Evolutionary conservation across 257 asterid genomes (phyloP), one percentile per base, ranked within the genome.

Genomic region (Gentiana dahurica): DNA sequence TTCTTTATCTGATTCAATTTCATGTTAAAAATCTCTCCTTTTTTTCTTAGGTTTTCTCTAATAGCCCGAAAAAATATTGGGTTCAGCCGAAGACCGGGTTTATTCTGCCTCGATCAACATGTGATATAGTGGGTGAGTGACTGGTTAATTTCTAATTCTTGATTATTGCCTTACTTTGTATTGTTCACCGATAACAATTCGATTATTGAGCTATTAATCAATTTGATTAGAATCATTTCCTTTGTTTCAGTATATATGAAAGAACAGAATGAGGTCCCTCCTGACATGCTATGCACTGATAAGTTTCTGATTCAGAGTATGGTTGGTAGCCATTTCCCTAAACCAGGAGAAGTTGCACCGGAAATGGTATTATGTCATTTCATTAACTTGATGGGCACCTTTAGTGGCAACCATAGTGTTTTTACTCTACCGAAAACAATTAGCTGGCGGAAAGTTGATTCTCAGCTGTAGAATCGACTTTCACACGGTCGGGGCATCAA

Each of bases 261-360:
- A 80, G 97, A 92, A 24, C 95, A 79, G 36, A 86, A 80, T 76
- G 95, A 89, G 67, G 81, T 76, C 47, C 97, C 97, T 61, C 53
- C 79, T 49, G 94, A 83, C 8, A 68, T 89, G 89, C 87, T 75
- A 61, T 89, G 97, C 82, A 86, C 68, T 76, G 97, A 89, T 74
- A 83, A 89, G 61, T 89, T 89, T 76, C 74, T 85, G 67, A 87
- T 89, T 71, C 97, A 89, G 75, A 83, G 97, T 64, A 81, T 76
- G 11, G 72, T 83, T 46, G 88, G 78, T n/a, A 69, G 72, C 37
- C 36, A 82, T 34, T 85, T 77, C 13, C 58, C 70, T 12, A 50
- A 66, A 35, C 49, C 82, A 3, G 81, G 75, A 63, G 90, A 86
- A 55, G 74, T 83, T 32, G 79, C 90, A 38, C 71, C 79, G 6